Conservation (phyloP, 176 grass and related monocot genomes). For the Triticum aestivum region IWGSC_CS_RefSeq_v2.1 NC_057814.1:575692137-575692636, state of each 20-base stretch:
- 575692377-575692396: not conserved
- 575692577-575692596: not conserved
- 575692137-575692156: not conserved
- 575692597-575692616: not conserved
- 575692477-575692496: not conserved
- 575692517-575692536: not conserved
- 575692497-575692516: not conserved
- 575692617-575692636: slow-evolving; percentile 26
- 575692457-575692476: not conserved
- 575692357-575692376: not conserved
- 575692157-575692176: no score
- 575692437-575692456: not conserved
- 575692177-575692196: no score
- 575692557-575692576: not conserved
- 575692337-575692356: not conserved
- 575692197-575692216: no score
- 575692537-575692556: not conserved
- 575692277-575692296: not conserved
- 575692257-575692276: not conserved
- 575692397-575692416: not conserved
- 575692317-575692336: no score
- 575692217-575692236: not conserved
- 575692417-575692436: not conserved
- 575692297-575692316: not conserved
- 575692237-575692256: not conserved